Conservation (phyloP, 495 filamentous ascomycete genomes). For the Parathielavia appendiculata region DNA sequence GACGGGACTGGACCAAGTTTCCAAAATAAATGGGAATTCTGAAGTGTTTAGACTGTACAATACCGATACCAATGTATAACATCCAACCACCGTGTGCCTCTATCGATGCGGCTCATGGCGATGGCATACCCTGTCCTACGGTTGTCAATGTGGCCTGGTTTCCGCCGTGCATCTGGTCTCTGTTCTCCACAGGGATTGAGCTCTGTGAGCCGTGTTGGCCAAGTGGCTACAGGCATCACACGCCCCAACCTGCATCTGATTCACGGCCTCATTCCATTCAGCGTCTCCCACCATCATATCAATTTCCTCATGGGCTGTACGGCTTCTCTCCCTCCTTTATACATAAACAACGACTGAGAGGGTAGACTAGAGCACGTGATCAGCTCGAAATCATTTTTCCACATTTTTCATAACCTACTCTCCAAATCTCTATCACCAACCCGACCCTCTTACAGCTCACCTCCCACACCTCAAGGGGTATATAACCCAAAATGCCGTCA, state of each 20-base stretch:
- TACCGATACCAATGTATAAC: constrained; percentile 28
- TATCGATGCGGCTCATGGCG: background rate
- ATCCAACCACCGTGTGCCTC: constrained; percentile 4
- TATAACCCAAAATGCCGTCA: background rate
- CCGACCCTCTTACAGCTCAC: background rate
- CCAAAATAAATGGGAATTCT: constrained; percentile 52
- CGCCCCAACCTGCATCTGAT: background rate
- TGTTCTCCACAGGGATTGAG: background rate
- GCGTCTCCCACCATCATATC: background rate
- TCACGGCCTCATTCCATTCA: background rate
- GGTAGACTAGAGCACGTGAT: constrained; percentile 12
- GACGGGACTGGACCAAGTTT: constrained; percentile 85
- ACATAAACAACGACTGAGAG: background rate
- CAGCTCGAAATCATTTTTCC: background rate
- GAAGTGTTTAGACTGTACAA: constrained; percentile 27
- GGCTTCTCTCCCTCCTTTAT: background rate
- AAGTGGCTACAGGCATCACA: constrained; percentile 2
- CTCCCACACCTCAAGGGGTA: background rate
- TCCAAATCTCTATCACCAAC: background rate
- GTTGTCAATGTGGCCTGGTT: background rate
- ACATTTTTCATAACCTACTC: background rate
- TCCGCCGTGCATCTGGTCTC: background rate
- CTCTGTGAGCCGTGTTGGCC: background rate
- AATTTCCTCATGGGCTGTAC: background rate
- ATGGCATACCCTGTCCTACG: background rate